Base-by-base conservation (phyloP, 192 early-diverging fungal genomes). In the Coemansia sp. region DNA sequence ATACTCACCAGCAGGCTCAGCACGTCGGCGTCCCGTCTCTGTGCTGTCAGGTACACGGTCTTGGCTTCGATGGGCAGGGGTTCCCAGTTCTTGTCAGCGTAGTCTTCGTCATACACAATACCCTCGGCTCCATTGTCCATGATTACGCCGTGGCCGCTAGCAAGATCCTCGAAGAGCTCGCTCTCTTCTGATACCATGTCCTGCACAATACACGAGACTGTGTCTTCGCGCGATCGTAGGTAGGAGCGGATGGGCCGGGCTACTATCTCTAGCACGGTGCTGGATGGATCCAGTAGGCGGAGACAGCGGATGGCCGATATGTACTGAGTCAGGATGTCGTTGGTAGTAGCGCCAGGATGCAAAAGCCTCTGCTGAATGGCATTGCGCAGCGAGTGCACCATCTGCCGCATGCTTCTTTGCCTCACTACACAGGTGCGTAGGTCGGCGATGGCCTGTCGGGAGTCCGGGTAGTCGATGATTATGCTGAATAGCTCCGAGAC, bases 331-430 rank as follows among this genome's bases (percentile, higher is more conserved):
- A 93, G 69, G 28, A 92, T 89, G 35, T 92, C 88, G 23, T 59
- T 57, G 1, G 92, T 93, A 4, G 84, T 86, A 0, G 90, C 91
- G 9, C 89, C 91, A 16, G 87, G 88, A 62, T 92, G 91, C 28
- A 92, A 75, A 34, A 93, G 66, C 12, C 91, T 79, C 31, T 66
- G 76, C 21, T 84, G 64, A 6, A 89, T 69, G 5, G 65, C 56
- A 0, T 12, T n/a, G 11, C 72, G 72, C 31, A 84, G 70, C 28
- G 62, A 47, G 3, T 59, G 12, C 0, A 77, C 76, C 23, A 78
- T 60, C 4, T 43, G n/a, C 9, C 36, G 71, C 68, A 83, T 64
- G 10, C 48, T 66, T 13, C 48, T 21, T 16, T 64, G 65, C n/a
- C 20, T 28, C 16, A 41, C 61, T 2, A 77, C 59, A 60, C 85